Percentiles rank a stretch among this genome's conserved stretches.
Conservation (phyloP, 441 rosid genomes). For the Gossypium trilobum region DNA sequence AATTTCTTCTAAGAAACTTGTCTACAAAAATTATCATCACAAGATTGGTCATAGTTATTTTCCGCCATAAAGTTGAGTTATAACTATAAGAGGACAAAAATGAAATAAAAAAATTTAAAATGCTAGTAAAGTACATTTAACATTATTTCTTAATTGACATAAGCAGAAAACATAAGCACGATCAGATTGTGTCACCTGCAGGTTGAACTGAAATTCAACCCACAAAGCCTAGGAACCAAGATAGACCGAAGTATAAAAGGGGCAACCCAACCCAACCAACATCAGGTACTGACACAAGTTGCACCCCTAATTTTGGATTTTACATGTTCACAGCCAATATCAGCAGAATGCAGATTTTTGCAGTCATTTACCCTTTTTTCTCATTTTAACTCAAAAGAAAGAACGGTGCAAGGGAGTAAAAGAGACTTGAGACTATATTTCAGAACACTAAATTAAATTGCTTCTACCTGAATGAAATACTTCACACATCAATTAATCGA, state of each 20-base stretch:
- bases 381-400: background rate
- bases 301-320: background rate
- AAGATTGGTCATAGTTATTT: background rate
- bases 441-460: background rate
- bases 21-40: background rate
- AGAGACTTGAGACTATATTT: background rate
- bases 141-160: background rate
- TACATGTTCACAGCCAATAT: background rate
- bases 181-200: background rate
- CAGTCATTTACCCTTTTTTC: background rate
- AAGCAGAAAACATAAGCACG: background rate
- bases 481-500: slow-evolving; percentile 1
- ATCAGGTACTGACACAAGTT: background rate
- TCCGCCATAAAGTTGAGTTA: background rate
- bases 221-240: background rate
- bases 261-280: background rate
- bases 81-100: background rate
- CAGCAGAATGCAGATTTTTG: background rate
- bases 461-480: background rate
- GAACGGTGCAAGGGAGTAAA: background rate
- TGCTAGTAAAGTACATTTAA: background rate
- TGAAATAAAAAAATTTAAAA: background rate
- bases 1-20: background rate
- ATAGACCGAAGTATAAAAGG: background rate
- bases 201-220: background rate